A percentile compares a stretch with the other conserved stretches of the same genome.
phyloP scores from a whole-genome alignment of 805 yeast species.

The Lachancea meyersii region DNA sequence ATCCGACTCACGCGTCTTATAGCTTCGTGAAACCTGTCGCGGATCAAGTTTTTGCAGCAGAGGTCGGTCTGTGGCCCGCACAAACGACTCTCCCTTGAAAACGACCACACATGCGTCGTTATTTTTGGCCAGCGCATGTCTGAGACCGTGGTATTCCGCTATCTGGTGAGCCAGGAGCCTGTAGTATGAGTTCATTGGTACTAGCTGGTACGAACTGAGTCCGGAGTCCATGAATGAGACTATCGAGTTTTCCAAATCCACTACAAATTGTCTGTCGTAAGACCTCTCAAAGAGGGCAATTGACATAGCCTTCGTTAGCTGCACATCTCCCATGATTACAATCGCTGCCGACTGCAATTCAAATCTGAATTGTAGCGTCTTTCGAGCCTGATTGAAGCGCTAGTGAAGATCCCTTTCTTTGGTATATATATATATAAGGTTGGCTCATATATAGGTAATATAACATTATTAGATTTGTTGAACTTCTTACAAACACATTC shows the following conservation, averaged over 20 bases:
- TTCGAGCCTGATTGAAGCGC: background rate
- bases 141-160: slow-evolving; percentile 58
- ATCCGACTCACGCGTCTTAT: background rate
- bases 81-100: slow-evolving; percentile 33
- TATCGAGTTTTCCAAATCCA: slow-evolving; percentile 44
- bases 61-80: slow-evolving; percentile 10
- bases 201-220: slow-evolving; percentile 38
- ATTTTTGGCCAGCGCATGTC: slow-evolving; percentile 46
- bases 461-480: background rate
- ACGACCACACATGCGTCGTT: slow-evolving; percentile 45
- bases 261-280: slow-evolving; percentile 45
- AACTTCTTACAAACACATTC: no score
- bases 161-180: slow-evolving; percentile 63
- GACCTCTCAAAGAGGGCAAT: slow-evolving; percentile 38
- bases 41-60: slow-evolving; percentile 22
- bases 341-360: background rate
- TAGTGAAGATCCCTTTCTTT: background rate
- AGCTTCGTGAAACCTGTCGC: background rate
- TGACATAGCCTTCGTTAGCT: slow-evolving; percentile 31
- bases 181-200: slow-evolving; percentile 62
- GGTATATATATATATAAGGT: no score
- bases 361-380: no score
- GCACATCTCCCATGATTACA: slow-evolving; percentile 7
- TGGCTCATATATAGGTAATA: no score
- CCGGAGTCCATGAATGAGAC: slow-evolving; percentile 39